A percentile compares a stretch with the other conserved stretches of the same genome.
These are phyloP conservation scores for Solanum megistacrolobum DNA, from an alignment of 257 asterid genomes.

Conservation along the genomic window DNA sequence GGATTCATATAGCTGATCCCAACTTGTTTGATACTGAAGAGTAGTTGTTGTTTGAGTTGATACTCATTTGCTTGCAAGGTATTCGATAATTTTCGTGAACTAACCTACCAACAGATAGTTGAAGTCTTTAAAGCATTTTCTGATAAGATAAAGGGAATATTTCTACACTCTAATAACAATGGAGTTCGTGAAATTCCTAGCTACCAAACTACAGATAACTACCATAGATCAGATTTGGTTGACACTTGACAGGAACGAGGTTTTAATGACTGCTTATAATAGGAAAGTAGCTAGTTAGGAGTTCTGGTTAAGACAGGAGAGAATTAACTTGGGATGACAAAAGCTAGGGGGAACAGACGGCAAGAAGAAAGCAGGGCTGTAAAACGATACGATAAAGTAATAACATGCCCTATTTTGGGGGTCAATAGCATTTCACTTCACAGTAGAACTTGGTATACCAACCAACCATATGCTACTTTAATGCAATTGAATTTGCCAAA, in stretches of 20 bases:
- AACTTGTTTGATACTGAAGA: not conserved
- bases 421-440: not conserved
- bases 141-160: not conserved
- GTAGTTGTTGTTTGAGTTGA: not conserved
- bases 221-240: not conserved
- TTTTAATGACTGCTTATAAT: not conserved
- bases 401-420: not conserved
- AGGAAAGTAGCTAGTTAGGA: not conserved
- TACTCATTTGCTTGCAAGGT: not conserved
- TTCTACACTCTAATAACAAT: not conserved
- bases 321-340: not conserved
- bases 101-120: not conserved
- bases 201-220: not conserved
- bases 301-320: not conserved
- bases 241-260: not conserved
- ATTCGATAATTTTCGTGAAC: not conserved
- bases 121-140: not conserved
- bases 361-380: not conserved
- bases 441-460: not conserved
- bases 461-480: not conserved
- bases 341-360: not conserved
- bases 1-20: not conserved
- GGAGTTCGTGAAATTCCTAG: not conserved
- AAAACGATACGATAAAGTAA: not conserved
- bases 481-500: not conserved